phyloP scores from a whole-genome alignment of 2,329 filamentous ascomycete species.

The Fusarium multiceps region DNA sequence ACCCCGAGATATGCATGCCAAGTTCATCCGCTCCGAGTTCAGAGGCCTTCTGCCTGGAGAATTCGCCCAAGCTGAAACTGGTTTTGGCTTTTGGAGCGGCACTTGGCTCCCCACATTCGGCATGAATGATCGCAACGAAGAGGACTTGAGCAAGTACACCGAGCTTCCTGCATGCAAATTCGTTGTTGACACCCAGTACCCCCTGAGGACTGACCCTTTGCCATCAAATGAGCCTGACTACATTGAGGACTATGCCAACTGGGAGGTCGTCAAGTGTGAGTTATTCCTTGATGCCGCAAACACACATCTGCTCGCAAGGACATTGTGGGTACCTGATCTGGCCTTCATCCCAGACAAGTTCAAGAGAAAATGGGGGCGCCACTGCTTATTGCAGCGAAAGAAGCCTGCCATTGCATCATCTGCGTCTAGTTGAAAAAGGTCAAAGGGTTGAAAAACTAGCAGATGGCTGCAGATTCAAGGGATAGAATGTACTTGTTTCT shows the following conservation, averaged over 20 bases:
- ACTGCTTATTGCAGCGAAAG: conserved; percentile 81
- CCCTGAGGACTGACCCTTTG: conserved; percentile 59
- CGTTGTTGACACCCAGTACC: conserved; percentile 87
- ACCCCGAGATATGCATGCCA: conserved; percentile 83
- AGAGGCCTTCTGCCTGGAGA: conserved; percentile 88
- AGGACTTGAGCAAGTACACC: conserved; percentile 88
- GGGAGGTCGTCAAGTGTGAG: conserved; percentile 81
- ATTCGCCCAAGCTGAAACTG: conserved; percentile 78
- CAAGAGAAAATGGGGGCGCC: conserved; percentile 84
- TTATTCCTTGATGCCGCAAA: conserved; percentile 82
- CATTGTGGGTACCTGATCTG: conserved; percentile 83
- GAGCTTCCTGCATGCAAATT: conserved; percentile 82
- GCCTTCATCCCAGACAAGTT: conserved; percentile 75
- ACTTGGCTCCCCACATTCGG: conserved; percentile 84
- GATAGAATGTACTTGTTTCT: conserved; percentile 10
- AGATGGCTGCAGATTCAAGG: conserved; percentile 3
- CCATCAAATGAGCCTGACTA: conserved; percentile 85
- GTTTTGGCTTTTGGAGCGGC: conserved; percentile 81
- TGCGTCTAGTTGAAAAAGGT: not conserved
- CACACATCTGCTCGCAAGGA: conserved; percentile 78
- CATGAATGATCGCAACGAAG: conserved; percentile 91
- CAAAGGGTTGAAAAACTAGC: not conserved
- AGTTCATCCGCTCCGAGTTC: conserved; percentile 93
- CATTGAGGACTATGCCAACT: conserved; percentile 75
- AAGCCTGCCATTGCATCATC: conserved; percentile 6